Base-by-base conservation (phyloP, 1,139 yeast genomes). In the Petasospora fabianii region DNA sequence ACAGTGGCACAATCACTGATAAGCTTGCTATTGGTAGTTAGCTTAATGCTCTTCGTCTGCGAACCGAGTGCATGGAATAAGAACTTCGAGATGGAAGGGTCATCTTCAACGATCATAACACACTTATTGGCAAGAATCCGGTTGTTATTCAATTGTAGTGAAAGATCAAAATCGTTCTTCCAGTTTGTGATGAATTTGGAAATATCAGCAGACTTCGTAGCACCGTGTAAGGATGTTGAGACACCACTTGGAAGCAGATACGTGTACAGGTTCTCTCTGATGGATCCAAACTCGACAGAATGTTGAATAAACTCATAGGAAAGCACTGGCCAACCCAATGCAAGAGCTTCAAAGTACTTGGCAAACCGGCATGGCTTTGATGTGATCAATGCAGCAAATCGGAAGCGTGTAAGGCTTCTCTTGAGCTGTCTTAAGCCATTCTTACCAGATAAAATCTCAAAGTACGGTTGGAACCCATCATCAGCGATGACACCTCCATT, bases 241-340 rank as follows among this genome's bases (percentile, higher is more conserved):
- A 72, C 74, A 0, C 97, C 97, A 0, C 95, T 79, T 1, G 95
- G 84, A 30, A 88, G 62, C 3, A 84, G 55, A 56, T 80, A 88
- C 20, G 69, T 42, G 13, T 57, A 64, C 80, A 90, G 78, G 20
- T 59, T 50, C 9, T 43, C 50, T 19, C 57, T 35, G 17, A 50
- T 50, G 10, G 53, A 47, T 4, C 65, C 54, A 13, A 60, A 56
- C 3, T 51, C 48, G 1, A 75, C 52, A 41, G 84, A 72, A 46
- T 80, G 83, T n/a, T 62, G 59, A 9, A 90, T 66, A 50, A 74
- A 88, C 12, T 64, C 59, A 45, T 74, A 73, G 3, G 86, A 78
- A 24, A 90, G 55, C 15, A 87, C 74, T 1, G 97, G 97, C 95
- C 96, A 87, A 2, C 95, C 94, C 31, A 88, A 59, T 0, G 95